Conservation (phyloP, 73 alveolate genomes). For the Uronychia setigera region DNA sequence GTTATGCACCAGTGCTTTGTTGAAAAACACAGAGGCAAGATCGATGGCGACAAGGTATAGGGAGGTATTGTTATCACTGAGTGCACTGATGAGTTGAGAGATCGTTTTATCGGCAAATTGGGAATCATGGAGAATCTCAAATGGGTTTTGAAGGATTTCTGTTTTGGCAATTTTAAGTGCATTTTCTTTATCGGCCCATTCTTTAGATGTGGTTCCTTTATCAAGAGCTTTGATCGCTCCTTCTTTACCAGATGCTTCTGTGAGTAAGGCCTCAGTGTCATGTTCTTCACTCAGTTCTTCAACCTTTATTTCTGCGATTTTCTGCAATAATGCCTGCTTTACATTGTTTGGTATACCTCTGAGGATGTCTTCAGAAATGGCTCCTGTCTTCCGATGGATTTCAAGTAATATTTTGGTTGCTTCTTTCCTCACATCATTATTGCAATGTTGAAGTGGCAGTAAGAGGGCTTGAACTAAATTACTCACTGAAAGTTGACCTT, state of each 20-base stretch:
- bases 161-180: slow-evolving; percentile 49
- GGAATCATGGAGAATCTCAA: slow-evolving; percentile 4
- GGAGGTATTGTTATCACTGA: slow-evolving; percentile 53
- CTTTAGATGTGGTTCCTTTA: slow-evolving; percentile 47
- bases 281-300: too few species aligned
- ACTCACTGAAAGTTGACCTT: slow-evolving; percentile 37
- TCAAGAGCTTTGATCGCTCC: slow-evolving; percentile 26
- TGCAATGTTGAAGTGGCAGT: slow-evolving; percentile 35
- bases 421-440: slow-evolving; percentile 44
- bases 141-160: background rate
- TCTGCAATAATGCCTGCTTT: background rate
- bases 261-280: background rate
- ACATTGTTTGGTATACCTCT: slow-evolving; percentile 1
- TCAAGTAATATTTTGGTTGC: slow-evolving; percentile 24
- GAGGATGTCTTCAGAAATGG: slow-evolving; percentile 17
- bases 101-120: slow-evolving; percentile 35
- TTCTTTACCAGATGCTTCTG: slow-evolving; percentile 21
- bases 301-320: slow-evolving; percentile 12
- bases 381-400: slow-evolving; percentile 29
- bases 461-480: background rate
- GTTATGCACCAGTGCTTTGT: slow-evolving; percentile 9
- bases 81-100: slow-evolving; percentile 21
- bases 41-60: slow-evolving; percentile 55
- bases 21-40: slow-evolving; percentile 32
- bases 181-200: slow-evolving; percentile 54